Evolutionary conservation across 148 eudicot genomes (phyloP), one percentile per base, ranked within the genome.

Genomic region (Cornus controversa): DNA sequence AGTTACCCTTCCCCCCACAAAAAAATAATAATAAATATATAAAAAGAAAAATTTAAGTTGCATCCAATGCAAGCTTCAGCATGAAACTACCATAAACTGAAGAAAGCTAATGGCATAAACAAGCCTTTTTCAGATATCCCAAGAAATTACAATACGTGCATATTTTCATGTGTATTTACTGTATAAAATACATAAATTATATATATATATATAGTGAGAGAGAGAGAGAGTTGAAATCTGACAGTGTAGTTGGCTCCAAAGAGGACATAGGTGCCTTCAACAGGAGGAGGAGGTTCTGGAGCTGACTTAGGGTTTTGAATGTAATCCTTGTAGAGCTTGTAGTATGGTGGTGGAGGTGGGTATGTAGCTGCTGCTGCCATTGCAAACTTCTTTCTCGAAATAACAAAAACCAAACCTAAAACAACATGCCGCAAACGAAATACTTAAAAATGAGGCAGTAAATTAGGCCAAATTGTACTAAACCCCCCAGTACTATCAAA

Each of bases 301-400:
- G 92, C 92, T 0, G 94, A 95, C 22, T 78, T 75, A 57, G 96
- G 96, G 82, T 91, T 79, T 78, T 86, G 45, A 40, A 74, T 53
- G 71, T 90, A 92, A 25, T 94, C 89, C 77, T 93, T 92, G 89
- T 94, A 94, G 4, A 94, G 84, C 83, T 72, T 92, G 91, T 94
- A 92, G 53, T 74, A 94, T 4, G 96, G 97, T 20, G 97, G 98
- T 26, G 97, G 98, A 58, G 98, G 98, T 15, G 98, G 97, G 69
- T 92, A 94, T 0, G 97, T 88, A 31, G 98, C 94, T 18, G 98
- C 91, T 60, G 88, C 78, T 67, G 95, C 90, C 95, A 91, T 91
- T 57, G 53, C 36, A 63, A 23, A 27, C 50, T 47, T 71, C 47
- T 78, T 29, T 40, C 62, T 40, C 45, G 9, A 40, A 70, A 58